These are phyloP conservation scores for Wickerhamomyces rabaulensis DNA, from an alignment of 805 yeast species.

Conservation along the genomic window DNA sequence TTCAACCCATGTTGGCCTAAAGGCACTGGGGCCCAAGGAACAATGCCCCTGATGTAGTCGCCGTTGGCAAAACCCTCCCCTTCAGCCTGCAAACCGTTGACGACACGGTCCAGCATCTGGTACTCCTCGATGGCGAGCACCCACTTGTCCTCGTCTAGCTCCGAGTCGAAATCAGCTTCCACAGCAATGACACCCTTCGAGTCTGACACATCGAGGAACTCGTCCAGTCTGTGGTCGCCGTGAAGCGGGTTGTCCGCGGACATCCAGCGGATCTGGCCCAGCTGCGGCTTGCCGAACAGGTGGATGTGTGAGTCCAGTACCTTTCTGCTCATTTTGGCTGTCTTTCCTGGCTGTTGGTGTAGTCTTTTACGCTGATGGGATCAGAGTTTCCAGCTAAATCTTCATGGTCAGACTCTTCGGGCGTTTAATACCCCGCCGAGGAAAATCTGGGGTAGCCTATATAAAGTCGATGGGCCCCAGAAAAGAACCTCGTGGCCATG, in stretches of 20 bases:
- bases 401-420: no score
- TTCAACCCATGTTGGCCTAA: slow-evolving; percentile 23
- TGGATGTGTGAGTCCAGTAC: slow-evolving; percentile 20
- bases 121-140: slow-evolving; percentile 12
- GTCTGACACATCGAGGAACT: slow-evolving; percentile 2
- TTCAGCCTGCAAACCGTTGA: slow-evolving; percentile 1
- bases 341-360: background rate
- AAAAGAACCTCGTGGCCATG: no score
- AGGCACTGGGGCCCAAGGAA: slow-evolving; percentile 44
- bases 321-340: background rate
- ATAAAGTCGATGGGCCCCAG: background rate
- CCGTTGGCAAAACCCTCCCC: slow-evolving; percentile 4
- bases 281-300: slow-evolving; percentile 10
- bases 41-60: slow-evolving; percentile 23
- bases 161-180: slow-evolving; percentile 15
- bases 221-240: slow-evolving; percentile 9
- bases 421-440: no score
- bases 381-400: no score
- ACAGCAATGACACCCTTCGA: slow-evolving; percentile 12
- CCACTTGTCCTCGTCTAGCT: slow-evolving; percentile 10
- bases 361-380: no score
- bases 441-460: background rate
- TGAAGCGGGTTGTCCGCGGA: slow-evolving; percentile 7
- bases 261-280: slow-evolving; percentile 14
- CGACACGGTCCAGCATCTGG: slow-evolving; percentile 6